phyloP scores from a whole-genome alignment of 805 yeast species.

The Helenozyma rhizophorensis region DNA sequence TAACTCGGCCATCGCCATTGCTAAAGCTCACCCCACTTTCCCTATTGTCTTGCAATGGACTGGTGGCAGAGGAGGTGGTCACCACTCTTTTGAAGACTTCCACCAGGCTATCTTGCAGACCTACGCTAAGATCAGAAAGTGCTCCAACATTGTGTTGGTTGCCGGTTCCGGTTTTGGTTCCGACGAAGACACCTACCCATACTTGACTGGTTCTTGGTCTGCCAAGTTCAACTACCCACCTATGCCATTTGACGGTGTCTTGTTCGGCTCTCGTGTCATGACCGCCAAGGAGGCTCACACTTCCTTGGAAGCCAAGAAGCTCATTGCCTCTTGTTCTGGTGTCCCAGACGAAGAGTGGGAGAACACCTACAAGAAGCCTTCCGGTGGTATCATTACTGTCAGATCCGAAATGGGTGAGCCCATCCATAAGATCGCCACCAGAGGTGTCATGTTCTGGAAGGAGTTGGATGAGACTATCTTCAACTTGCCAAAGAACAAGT shows the following conservation, averaged over 20 bases:
- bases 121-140: slow-evolving; percentile 91
- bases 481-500: slow-evolving; percentile 82
- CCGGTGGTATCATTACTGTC: slow-evolving; percentile 96
- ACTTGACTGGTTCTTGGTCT: slow-evolving; percentile 98
- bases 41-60: slow-evolving; percentile 99
- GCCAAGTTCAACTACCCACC: slow-evolving; percentile 81
- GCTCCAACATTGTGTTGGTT: slow-evolving; percentile 80
- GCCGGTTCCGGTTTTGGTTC: slow-evolving; percentile 99
- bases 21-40: slow-evolving; percentile 92
- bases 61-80: slow-evolving; percentile 99
- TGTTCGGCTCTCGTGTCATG: slow-evolving; percentile 96
- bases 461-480: slow-evolving; percentile 94
- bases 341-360: slow-evolving; percentile 90
- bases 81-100: slow-evolving; percentile 98
- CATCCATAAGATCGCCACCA: slow-evolving; percentile 95
- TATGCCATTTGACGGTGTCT: slow-evolving; percentile 98
- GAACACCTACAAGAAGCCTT: slow-evolving; percentile 85
- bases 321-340: slow-evolving; percentile 89
- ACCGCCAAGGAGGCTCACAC: slow-evolving; percentile 95
- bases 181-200: slow-evolving; percentile 94
- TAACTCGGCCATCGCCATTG: slow-evolving; percentile 79
- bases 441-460: slow-evolving; percentile 97
- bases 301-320: slow-evolving; percentile 87
- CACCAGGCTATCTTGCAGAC: slow-evolving; percentile 95
- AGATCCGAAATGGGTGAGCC: slow-evolving; percentile 99